Evolutionary conservation across 441 rosid species (phyloP).

Genomic region (Jatropha podagrica): DNA sequence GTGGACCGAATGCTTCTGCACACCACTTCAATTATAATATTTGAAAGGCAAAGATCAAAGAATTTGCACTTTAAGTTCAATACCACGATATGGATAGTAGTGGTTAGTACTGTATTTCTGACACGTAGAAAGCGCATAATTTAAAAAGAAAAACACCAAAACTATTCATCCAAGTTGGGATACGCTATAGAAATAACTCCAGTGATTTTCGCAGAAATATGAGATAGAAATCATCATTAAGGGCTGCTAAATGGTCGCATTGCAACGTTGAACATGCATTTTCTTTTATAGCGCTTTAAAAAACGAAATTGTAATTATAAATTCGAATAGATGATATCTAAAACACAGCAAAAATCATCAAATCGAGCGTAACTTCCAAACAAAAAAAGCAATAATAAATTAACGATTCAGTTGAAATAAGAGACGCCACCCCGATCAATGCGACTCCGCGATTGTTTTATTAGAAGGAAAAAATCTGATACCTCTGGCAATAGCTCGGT

Average conservation of each 20-base stretch:
- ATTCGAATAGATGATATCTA: background rate
- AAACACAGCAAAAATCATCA: background rate
- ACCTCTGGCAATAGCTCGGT: constrained; percentile 64
- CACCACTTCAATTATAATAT: background rate
- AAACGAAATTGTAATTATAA: background rate
- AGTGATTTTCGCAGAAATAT: background rate
- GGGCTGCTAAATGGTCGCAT: background rate
- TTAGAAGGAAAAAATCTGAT: background rate
- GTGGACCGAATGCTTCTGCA: background rate
- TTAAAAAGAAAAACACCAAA: background rate
- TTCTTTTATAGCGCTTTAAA: background rate
- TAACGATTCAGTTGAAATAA: background rate
- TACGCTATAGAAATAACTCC: too few species aligned
- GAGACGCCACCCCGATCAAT: background rate
- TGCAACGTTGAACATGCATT: background rate
- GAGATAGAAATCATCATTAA: background rate
- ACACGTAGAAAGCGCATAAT: background rate
- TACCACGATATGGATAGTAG: background rate
- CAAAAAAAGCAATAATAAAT: background rate
- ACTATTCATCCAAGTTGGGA: background rate
- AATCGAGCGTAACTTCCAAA: background rate
- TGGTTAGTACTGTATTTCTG: background rate
- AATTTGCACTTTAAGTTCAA: background rate
- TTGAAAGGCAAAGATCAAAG: background rate
- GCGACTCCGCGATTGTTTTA: background rate